phyloP scores from a whole-genome alignment of 2,329 filamentous ascomycete genomes.

The Aspergillus pseudotamarii region DNA sequence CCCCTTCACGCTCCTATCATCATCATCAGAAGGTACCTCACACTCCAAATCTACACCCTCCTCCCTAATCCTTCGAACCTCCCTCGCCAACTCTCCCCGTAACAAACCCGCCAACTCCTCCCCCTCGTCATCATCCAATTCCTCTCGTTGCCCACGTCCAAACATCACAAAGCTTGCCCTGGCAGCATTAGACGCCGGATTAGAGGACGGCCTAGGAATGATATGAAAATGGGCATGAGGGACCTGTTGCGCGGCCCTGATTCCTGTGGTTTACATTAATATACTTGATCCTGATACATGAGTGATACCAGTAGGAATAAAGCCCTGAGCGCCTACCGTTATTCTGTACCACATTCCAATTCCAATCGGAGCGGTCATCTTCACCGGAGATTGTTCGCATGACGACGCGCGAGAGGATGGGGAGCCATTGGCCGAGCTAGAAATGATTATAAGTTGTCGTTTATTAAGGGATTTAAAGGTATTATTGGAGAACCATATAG shows the following conservation, averaged over 20 bases:
- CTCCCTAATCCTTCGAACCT: conserved; percentile 38
- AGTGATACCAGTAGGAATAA: background rate
- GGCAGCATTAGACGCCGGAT: conserved; percentile 21
- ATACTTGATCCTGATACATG: background rate
- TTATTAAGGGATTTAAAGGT: background rate
- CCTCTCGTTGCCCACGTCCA: conserved; percentile 50
- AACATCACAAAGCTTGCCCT: conserved; percentile 48
- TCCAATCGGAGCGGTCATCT: conserved; percentile 62
- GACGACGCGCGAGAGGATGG: conserved; percentile 66
- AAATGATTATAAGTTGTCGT: background rate
- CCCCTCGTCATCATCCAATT: conserved; percentile 51
- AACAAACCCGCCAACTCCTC: conserved; percentile 40
- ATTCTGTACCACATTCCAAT: conserved; percentile 98
- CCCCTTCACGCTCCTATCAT: conserved; percentile 13
- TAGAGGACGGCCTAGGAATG: conserved; percentile 71
- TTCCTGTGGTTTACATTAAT: conserved; percentile 51
- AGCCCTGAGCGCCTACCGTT: conserved; percentile 59
- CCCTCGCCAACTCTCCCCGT: conserved; percentile 40
- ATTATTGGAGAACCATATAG: no score
- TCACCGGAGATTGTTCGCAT: conserved; percentile 66
- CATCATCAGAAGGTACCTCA: conserved; percentile 11
- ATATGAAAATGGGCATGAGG: conserved; percentile 94
- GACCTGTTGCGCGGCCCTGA: conserved; percentile 86
- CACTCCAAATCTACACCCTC: conserved; percentile 43
- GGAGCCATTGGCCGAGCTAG: conserved; percentile 50